Evolutionary conservation across 352 stramenopile species (phyloP).

Genomic region (Pythium rhizo-oryzae): DNA sequence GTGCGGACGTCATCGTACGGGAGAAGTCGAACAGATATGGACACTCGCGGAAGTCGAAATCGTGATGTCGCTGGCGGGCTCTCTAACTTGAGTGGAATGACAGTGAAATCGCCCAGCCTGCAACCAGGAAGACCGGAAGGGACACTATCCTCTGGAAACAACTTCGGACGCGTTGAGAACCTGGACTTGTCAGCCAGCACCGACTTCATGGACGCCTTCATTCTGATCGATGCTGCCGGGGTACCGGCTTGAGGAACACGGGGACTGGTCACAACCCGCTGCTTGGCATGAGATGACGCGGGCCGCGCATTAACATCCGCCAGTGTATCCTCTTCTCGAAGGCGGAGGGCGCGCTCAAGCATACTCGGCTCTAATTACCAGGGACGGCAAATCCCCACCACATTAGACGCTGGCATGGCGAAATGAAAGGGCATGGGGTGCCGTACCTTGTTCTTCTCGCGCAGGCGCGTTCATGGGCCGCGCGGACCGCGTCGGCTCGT

Average conservation of each 20-base stretch:
- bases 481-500: too few species aligned
- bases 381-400: too few species aligned
- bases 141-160: neutral
- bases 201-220: neutral
- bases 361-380: too few species aligned
- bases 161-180: neutral
- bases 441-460: too few species aligned
- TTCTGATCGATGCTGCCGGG: neutral
- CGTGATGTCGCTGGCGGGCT: neutral
- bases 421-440: too few species aligned
- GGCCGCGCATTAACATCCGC: too few species aligned
- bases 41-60: slow-evolving; percentile 6
- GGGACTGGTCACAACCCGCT: neutral
- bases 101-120: slow-evolving; percentile 21
- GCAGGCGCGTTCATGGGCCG: too few species aligned
- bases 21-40: slow-evolving; percentile 16
- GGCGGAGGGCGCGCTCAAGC: too few species aligned
- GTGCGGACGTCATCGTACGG: slow-evolving; percentile 13
- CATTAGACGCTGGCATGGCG: too few species aligned
- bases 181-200: neutral
- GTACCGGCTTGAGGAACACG: neutral
- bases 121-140: slow-evolving; percentile 4
- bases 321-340: too few species aligned
- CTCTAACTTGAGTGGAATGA: slow-evolving; percentile 17
- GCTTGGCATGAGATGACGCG: too few species aligned